Evolutionary conservation across 1,139 yeast species (phyloP), one percentile per base, ranked within the genome.

Genomic region (Geotrichum bryndzae): DNA sequence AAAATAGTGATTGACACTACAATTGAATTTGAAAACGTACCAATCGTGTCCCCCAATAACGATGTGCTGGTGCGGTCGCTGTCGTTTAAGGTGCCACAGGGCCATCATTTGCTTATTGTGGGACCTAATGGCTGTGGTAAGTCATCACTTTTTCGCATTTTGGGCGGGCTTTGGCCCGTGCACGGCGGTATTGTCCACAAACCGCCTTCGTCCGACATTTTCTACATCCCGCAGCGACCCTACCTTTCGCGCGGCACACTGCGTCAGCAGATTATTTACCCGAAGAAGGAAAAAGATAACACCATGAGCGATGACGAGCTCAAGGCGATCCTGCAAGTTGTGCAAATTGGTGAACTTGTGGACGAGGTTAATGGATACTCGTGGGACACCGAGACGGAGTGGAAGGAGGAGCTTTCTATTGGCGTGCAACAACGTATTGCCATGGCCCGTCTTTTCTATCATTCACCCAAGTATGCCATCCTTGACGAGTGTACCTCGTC

Each of bases 101-200:
- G 97, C 41, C 87, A 91, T 62, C 96, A 92, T 74, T 79, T 92
- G 63, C 80, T 92, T 64, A 91, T 92, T 72, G 94, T 94, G 7
- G 98, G 97, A 0, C 97, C 97, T 8, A 92, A 92, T 72, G 97
- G 97, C 1, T 89, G 96, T 63, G 98, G 98, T 48, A 92, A 92
- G 74, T 90, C 97, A 0, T 91, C 97, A 0, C 77, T 92, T 63
- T 92, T 92, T 74, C 82, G 97, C 72, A 84, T 92, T 72, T 80
- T 92, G 58, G 97, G 97, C 61, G 97, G 97, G 0, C 80, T 92
- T 67, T 92, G 98, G 98, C 96, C 96, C 1, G 87, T 92, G 29
- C 72, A 76, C 54, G 82, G 83, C 58, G 82, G 80, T 6, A 77
- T 35, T 86, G 82, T 90, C 56, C 81, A 82, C 5, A 84, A 90